Conservation (phyloP, 169 alveolate species). For the Cryptosporidium sp. region DNA sequence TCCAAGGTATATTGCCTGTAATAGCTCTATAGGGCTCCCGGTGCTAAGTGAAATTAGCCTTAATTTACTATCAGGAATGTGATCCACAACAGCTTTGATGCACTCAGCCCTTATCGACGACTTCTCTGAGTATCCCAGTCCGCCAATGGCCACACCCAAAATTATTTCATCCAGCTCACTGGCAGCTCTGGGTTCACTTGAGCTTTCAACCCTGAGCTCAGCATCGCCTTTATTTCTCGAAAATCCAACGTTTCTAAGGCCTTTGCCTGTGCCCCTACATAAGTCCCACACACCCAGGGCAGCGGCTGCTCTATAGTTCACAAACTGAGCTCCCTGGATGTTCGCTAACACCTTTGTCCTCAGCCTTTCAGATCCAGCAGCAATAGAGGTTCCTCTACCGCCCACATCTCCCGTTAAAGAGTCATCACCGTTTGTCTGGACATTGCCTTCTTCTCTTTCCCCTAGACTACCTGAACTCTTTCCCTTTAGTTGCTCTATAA, state of each 20-base stretch:
- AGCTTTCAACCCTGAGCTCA: neutral
- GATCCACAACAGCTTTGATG: conserved; percentile 30
- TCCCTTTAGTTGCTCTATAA: neutral
- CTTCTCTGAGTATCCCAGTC: conserved; percentile 52
- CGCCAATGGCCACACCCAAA: conserved; percentile 68
- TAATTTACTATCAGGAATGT: conserved; percentile 28
- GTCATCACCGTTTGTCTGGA: neutral
- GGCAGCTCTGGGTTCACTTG: neutral
- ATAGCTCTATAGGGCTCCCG: conserved; percentile 69
- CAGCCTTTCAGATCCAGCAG: neutral
- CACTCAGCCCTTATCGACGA: conserved; percentile 44
- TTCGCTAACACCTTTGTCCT: conserved; percentile 27
- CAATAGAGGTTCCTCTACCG: neutral
- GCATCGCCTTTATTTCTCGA: conserved; percentile 1
- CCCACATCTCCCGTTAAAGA: neutral
- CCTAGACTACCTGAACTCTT: neutral
- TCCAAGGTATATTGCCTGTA: conserved; percentile 59
- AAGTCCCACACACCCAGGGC: conserved; percentile 66
- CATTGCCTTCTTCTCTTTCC: neutral
- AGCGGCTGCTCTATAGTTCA: conserved; percentile 55
- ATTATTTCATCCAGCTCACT: conserved; percentile 25
- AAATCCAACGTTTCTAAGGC: conserved; percentile 42
- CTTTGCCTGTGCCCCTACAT: conserved; percentile 60
- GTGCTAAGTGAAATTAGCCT: conserved; percentile 34
- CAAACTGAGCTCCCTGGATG: conserved; percentile 73